Evolutionary conservation across 306 rosid genomes (phyloP), one percentile per base, ranked within the genome.

Genomic region (Begonia loranthoides): DNA sequence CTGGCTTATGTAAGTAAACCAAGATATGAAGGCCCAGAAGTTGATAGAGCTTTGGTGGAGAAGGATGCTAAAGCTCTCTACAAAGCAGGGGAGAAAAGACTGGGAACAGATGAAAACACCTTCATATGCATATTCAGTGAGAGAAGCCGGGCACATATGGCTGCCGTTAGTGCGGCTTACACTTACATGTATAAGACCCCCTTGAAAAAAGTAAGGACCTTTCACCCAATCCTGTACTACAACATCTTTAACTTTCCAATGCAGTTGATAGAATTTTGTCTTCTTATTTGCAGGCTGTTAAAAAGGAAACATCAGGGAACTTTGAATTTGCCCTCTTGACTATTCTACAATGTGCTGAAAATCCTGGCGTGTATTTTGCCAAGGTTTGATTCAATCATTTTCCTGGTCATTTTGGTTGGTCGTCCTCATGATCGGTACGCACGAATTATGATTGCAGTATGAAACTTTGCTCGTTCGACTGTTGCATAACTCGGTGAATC

Each of bases 21-120:
- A 1, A 92, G 86, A 13, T 64, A 70, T 45, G 94, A 87, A 72
- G 94, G 83, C 52, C 90, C 69, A 5, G 92, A 78, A 70, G 74
- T 77, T 34, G 71, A 78, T 66, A 58, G 60, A 50, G 71, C 49
- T 17, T 49, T 76, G 44, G 78, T 66, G 51, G 71, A 60, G 57
- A 56, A 41, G 10, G 78, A 73, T 52, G 70, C 71, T 13, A 66
- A 55, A 48, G 53, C 58, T 41, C 70, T 68, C 2, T 52, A 50
- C 5, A 64, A 68, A 61, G 78, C 78, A 9, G 74, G 78, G 36
- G 68, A 56, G 68, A 73, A 60, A 67, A 68, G 24, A 55, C 14
- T 68, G 39, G 71, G 74, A 34, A 68, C 71, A 8, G 74, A 68
- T 41, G 74, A 63, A 54, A 65, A 45, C 64, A 52, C 51, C 21